Conservation (phyloP, 202 grass and related monocot genomes). For the Miscanthus sacchariflorus region DNA sequence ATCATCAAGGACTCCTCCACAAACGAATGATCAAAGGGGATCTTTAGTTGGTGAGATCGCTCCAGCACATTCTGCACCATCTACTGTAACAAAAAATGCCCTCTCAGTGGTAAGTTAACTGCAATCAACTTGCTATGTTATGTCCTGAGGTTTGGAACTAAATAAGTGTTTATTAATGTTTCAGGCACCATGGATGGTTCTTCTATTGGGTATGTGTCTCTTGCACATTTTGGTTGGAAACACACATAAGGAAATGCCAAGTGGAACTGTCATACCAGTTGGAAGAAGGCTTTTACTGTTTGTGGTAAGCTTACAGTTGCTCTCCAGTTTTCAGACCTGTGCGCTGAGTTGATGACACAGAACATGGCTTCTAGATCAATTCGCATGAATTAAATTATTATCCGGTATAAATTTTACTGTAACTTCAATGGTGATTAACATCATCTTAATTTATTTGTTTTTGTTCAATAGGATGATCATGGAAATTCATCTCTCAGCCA, state of each 20-base stretch:
- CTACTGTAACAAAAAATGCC: constrained; percentile 60
- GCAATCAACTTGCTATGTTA: constrained; percentile 13
- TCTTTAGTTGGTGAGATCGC: constrained; percentile 45
- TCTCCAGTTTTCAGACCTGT: constrained; percentile 23
- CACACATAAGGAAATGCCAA: constrained; percentile 46
- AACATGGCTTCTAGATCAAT: constrained; percentile 23
- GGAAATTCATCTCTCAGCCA: constrained; percentile 47
- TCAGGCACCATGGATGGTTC: constrained; percentile 77
- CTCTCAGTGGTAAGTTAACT: constrained; percentile 74
- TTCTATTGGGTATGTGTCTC: constrained; percentile 54
- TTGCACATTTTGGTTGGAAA: constrained; percentile 62
- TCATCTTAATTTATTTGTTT: constrained; percentile 33
- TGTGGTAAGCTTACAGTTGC: constrained; percentile 50
- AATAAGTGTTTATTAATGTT: constrained; percentile 16
- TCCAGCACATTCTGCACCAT: constrained; percentile 60
- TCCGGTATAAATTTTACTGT: neutral
- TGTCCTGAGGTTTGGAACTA: constrained; percentile 33
- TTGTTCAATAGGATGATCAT: constrained; percentile 38
- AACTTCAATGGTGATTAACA: neutral
- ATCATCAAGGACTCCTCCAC: constrained; percentile 45
- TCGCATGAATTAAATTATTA: constrained; percentile 1
- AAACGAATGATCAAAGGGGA: constrained; percentile 46
- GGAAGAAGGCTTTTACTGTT: constrained; percentile 81
- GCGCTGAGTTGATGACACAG: neutral
- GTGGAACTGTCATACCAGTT: constrained; percentile 65